Base-by-base conservation (phyloP, 352 stramenopile species). In the Stramenopiles sp. region DNA sequence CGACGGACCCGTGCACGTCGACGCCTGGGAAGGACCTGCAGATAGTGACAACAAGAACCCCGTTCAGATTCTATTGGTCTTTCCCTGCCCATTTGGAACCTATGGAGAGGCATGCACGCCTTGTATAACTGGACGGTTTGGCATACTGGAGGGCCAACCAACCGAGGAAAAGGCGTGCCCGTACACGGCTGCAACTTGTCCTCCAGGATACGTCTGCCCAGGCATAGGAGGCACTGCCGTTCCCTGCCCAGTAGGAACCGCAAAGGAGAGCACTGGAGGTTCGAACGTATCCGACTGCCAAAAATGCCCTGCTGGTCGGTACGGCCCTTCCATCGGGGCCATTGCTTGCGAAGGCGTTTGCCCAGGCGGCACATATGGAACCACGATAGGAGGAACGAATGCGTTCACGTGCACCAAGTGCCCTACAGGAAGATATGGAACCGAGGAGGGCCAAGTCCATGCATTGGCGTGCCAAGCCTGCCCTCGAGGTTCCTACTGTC, bases 341-440 rank as follows among this genome's bases (percentile, higher is more conserved):
- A 25, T 53, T 53, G 43, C 43, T 12, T 53, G 43, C 43, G 43
- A 2, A 6, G 4, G 33, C 6, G 53, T 6, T 2, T 71, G 53
- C 53, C 53, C 53, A 6, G 6, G 2, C 33, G 53, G 53, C 33
- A 71, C 4, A 71, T 71, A 71, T 71, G 53, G 53, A 4, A 71
- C 2, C 53, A 33, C 6, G 1, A 31, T 33, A 6, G 53, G 53
- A 2, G 35, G 6, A 33, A 6, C 53, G 2, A 71, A 6, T 71
- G 2, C 6, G n/a, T n/a, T n/a, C n/a, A n/a, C n/a, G n/a, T n/a
- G n/a, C n/a, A n/a, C n/a, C 53, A 71, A 2, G 35, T 71, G 53
- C 53, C 53, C 53, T 31, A 6, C 35, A 33, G 53, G 53, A 2
- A 31, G 53, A 6, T 71, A 71, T 33, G 53, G 43, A 53, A 53